Conservation (phyloP, 2,329 filamentous ascomycete genomes). For the Xylaria sp. region DNA sequence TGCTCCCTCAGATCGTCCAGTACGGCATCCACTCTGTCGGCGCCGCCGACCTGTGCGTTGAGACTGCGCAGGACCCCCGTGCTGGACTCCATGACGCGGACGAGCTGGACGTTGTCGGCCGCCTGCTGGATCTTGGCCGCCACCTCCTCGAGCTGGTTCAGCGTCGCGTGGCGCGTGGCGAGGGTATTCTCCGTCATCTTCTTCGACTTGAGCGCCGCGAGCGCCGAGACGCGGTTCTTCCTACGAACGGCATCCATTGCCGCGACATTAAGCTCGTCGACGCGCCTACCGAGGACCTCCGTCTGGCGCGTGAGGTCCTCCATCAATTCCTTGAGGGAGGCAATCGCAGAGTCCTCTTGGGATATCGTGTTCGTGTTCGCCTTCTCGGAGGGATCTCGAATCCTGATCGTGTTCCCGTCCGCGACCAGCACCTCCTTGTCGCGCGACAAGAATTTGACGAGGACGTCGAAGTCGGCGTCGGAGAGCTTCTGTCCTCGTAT, state of each 20-base stretch:
- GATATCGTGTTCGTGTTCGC: constrained; percentile 62
- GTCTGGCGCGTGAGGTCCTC: constrained; percentile 79
- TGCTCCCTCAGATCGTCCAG: constrained; percentile 80
- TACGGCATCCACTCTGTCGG: constrained; percentile 78
- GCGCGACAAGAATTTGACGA: constrained; percentile 75
- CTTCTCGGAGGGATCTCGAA: constrained; percentile 63
- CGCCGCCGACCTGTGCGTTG: constrained; percentile 80
- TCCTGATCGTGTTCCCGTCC: constrained; percentile 77
- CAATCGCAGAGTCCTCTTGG: constrained; percentile 82
- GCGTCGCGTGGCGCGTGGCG: constrained; percentile 74
- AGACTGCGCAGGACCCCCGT: constrained; percentile 76
- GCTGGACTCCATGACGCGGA: constrained; percentile 83
- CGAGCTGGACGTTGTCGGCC: constrained; percentile 82
- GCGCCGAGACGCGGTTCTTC: constrained; percentile 79
- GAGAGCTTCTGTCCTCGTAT: constrained; percentile 62
- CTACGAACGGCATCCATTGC: constrained; percentile 76
- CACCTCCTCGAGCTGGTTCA: constrained; percentile 84
- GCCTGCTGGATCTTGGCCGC: constrained; percentile 87
- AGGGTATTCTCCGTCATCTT: constrained; percentile 83
- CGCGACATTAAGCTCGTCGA: constrained; percentile 70
- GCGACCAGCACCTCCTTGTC: constrained; percentile 69
- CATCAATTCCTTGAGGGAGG: constrained; percentile 82
- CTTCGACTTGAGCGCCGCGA: constrained; percentile 82
- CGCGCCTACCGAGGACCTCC: constrained; percentile 70
- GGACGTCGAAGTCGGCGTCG: constrained; percentile 72